These are phyloP conservation scores for Paecilomyces fulvus DNA, from an alignment of 2,329 filamentous ascomycete species.

Conservation along the genomic window DNA sequence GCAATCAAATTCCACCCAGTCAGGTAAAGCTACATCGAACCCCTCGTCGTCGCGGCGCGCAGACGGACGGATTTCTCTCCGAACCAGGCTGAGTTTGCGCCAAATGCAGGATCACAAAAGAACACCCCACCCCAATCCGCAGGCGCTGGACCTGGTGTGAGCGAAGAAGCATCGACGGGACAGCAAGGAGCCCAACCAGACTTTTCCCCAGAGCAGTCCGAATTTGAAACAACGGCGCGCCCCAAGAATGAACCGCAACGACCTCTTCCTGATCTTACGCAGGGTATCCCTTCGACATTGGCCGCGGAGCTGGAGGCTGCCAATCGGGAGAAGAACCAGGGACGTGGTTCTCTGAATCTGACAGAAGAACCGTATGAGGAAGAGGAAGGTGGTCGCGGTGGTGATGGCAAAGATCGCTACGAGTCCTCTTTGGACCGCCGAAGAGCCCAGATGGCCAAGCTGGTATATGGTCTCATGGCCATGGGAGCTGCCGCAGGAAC, in stretches of 20 bases:
- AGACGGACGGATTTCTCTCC: conserved; percentile 16
- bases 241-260: conserved; percentile 41
- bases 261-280: conserved; percentile 81
- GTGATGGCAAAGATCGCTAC: conserved; percentile 67
- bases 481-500: conserved; percentile 49
- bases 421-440: conserved; percentile 83
- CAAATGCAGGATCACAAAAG: conserved; percentile 22
- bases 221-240: conserved; percentile 26
- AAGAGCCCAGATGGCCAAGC: conserved; percentile 66
- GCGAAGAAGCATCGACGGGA: conserved; percentile 7
- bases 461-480: conserved; percentile 58
- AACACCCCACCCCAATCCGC: conserved; percentile 21
- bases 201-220: conserved; percentile 24
- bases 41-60: conserved; percentile 2
- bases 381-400: conserved; percentile 46
- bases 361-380: conserved; percentile 42
- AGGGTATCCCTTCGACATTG: conserved; percentile 87
- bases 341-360: conserved; percentile 39
- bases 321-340: conserved; percentile 29
- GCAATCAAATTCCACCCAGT: conserved; percentile 17
- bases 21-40: conserved; percentile 13
- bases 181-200: conserved; percentile 9
- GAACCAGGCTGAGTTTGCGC: conserved; percentile 32
- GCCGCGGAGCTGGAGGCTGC: conserved; percentile 59
- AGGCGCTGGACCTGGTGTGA: conserved; percentile 15